phyloP scores from a whole-genome alignment of 2,329 filamentous ascomycete genomes.

The Graphiopsis chlorocephala region DNA sequence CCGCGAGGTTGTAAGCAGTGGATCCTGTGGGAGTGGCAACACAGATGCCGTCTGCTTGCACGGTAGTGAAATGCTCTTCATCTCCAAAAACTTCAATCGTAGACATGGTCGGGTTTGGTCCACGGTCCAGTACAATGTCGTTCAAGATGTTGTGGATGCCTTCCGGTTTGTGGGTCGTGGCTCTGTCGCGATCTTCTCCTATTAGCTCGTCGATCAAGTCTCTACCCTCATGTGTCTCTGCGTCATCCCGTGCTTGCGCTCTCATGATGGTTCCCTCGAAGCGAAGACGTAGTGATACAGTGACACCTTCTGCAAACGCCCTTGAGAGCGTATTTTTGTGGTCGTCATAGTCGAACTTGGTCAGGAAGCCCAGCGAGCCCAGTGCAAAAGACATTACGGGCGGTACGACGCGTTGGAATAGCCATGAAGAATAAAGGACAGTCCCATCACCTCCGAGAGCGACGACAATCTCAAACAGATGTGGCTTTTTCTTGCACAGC shows the following conservation, averaged over 20 bases:
- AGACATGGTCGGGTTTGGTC: slow-evolving; percentile 92
- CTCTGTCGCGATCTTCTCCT: slow-evolving; percentile 78
- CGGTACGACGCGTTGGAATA: slow-evolving; percentile 93
- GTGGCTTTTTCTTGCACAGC: slow-evolving; percentile 73
- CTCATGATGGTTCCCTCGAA: slow-evolving; percentile 96
- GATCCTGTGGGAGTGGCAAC: slow-evolving; percentile 92
- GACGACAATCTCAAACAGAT: slow-evolving; percentile 90
- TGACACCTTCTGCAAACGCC: slow-evolving; percentile 79
- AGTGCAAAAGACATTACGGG: slow-evolving; percentile 89
- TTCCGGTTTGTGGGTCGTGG: slow-evolving; percentile 80
- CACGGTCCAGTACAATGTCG: slow-evolving; percentile 92
- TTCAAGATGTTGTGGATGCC: slow-evolving; percentile 88
- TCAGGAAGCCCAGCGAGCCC: slow-evolving; percentile 90
- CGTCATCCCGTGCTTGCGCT: slow-evolving; percentile 52
- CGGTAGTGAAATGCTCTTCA: slow-evolving; percentile 90
- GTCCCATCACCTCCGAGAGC: slow-evolving; percentile 86
- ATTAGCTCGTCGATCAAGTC: slow-evolving; percentile 89
- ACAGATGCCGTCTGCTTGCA: slow-evolving; percentile 89
- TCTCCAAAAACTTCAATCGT: slow-evolving; percentile 90
- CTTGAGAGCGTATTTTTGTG: slow-evolving; percentile 66
- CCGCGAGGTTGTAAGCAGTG: slow-evolving; percentile 92
- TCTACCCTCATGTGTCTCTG: slow-evolving; percentile 40
- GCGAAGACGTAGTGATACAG: slow-evolving; percentile 78
- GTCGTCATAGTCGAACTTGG: slow-evolving; percentile 87
- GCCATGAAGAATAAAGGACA: slow-evolving; percentile 91